Evolutionary conservation across 2,329 filamentous ascomycete species (phyloP), one percentile per base, ranked within the genome.

Genomic region (Sarocladiaceae sp.): DNA sequence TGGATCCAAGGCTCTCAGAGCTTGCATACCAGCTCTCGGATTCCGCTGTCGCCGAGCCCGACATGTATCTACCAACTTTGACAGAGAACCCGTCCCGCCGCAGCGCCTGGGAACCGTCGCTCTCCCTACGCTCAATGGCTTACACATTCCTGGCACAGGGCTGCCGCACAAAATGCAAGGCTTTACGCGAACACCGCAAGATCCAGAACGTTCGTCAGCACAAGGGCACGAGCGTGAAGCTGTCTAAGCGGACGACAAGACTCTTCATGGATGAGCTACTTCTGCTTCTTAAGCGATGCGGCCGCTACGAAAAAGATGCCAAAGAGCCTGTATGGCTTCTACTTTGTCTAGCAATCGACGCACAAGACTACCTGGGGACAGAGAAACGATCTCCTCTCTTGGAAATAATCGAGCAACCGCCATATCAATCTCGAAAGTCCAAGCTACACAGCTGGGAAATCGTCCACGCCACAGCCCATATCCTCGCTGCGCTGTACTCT

Each of bases 21-120:
- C 46, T 68, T 6, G 42, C 65, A 10, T 42, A 68, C 1, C 62
- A 66, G 40, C 35, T 65, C 34, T 48, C 49, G 2, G 21, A 48
- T 2, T 54, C 63, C 6, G 13, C 31, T 20, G 29, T 12, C 7
- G 26, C 37, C 11, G 62, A 71, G 32, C 40, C 40, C 21, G 26
- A 32, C 12, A 70, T 87, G 11, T 90, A 83, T 56, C 68, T 89
- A 1, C 81, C 83, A 0, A 69, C 82, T 18, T 59, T 88, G 0
- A 63, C 80, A 9, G 80, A 83, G 50, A 73, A 70, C 46, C 71
- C 73, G 15, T 55, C 59, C n/a, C 69, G 72, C 23, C 69, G 70
- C 33, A 80, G 71, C 52, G 74, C 76, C 13, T 82, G 80, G 78
- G 67, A 70, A 44, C 64, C 72, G 46, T 76, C 76, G 45, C 67